A percentile compares a stretch with the other conserved stretches of the same genome.
Conservation (phyloP, 306 rosid genomes). For the Lathyrus tuberosus region DNA sequence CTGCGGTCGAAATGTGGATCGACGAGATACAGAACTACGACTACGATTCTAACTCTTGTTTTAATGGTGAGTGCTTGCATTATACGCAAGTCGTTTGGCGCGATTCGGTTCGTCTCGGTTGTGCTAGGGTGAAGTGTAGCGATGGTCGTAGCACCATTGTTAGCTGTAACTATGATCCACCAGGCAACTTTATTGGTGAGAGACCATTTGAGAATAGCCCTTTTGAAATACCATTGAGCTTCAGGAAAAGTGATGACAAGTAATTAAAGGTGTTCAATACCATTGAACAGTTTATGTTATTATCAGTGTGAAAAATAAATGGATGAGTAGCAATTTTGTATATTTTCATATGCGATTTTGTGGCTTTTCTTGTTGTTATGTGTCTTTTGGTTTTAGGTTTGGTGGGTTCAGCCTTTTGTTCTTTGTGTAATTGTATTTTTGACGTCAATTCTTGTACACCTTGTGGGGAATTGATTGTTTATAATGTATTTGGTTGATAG, state of each 20-base stretch:
- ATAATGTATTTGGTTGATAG: no score
- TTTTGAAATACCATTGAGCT: conserved; percentile 31
- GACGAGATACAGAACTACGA: conserved; percentile 41
- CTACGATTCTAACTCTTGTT: conserved; percentile 48
- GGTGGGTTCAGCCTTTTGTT: no score
- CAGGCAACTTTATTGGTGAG: conserved; percentile 7
- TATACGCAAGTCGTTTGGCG: conserved; percentile 46
- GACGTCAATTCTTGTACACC: no score
- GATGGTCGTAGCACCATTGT: conserved; percentile 37
- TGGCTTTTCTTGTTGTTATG: no score
- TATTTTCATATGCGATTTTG: background rate
- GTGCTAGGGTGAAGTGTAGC: conserved; percentile 56
- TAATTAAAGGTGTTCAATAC: background rate
- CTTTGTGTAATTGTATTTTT: no score
- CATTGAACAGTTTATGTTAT: background rate
- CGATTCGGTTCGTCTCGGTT: conserved; percentile 44
- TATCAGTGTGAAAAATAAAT: conserved; percentile 3
- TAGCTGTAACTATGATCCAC: conserved; percentile 53
- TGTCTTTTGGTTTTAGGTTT: no score
- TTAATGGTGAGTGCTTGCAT: conserved; percentile 37
- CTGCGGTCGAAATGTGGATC: conserved; percentile 54
- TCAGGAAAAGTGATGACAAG: background rate
- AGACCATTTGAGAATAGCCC: conserved; percentile 30
- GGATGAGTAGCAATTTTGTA: background rate
- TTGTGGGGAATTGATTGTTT: no score